A percentile compares a stretch with the other conserved stretches of the same genome.
phyloP scores from a whole-genome alignment of 257 asterid genomes.

The Solanum pinnatisectum region DNA sequence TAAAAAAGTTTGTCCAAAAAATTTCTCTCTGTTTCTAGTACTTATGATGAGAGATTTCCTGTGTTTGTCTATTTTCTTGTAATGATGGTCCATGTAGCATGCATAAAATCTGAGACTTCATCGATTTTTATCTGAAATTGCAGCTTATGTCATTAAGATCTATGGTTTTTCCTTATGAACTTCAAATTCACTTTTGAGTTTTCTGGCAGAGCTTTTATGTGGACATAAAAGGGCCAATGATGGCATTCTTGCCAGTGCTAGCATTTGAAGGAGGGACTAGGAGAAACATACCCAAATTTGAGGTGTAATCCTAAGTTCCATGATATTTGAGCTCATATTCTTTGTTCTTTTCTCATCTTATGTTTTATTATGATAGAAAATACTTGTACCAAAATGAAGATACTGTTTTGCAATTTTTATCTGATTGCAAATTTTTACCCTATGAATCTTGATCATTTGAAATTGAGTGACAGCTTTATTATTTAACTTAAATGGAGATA shows the following conservation, averaged over 20 bases:
- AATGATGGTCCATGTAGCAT: background rate
- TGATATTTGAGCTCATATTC: background rate
- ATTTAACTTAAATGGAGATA: background rate
- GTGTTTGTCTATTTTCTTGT: background rate
- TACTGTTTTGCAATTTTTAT: background rate
- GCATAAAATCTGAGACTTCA: background rate
- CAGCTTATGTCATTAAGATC: background rate
- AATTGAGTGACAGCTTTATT: background rate
- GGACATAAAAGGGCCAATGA: slow-evolving; percentile 81
- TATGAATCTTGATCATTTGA: background rate
- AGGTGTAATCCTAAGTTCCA: slow-evolving; percentile 28
- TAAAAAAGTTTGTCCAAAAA: background rate
- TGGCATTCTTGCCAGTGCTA: slow-evolving; percentile 84
- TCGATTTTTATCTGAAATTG: background rate
- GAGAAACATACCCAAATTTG: slow-evolving; percentile 91
- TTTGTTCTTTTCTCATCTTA: background rate
- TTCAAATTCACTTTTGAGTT: background rate
- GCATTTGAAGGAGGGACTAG: slow-evolving; percentile 98
- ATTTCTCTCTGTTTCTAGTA: background rate
- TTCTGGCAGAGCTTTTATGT: slow-evolving; percentile 62
- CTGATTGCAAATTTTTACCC: background rate
- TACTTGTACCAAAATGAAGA: background rate
- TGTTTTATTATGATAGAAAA: background rate
- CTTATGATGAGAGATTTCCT: background rate
- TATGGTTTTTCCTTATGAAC: background rate